A percentile compares a stretch with the other conserved stretches of the same genome.
These are phyloP conservation scores for Gyromitra esculenta DNA, from an alignment of 2,329 filamentous ascomycete species.

Conservation along the genomic window DNA sequence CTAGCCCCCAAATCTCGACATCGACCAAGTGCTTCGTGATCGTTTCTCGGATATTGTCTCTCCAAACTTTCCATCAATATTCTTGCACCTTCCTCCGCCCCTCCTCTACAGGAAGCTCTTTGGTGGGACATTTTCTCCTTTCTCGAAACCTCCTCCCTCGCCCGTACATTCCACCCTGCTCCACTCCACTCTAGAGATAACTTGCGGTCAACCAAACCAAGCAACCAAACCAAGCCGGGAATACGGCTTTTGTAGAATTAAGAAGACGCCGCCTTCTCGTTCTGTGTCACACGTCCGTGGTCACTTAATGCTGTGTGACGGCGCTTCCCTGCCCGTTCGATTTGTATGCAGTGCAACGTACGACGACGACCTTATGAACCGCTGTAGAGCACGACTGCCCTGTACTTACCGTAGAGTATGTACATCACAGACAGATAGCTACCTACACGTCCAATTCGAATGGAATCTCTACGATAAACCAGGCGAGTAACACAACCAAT, in stretches of 20 bases:
- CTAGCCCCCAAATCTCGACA: slow-evolving; percentile 23
- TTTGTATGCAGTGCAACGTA: slow-evolving; percentile 40
- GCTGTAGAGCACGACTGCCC: slow-evolving; percentile 1
- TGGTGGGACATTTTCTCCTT: slow-evolving; percentile 18
- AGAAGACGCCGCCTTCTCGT: slow-evolving; percentile 28
- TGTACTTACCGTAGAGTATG: background rate
- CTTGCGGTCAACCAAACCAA: slow-evolving; percentile 7
- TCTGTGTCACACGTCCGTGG: slow-evolving; percentile 51
- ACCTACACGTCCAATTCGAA: background rate
- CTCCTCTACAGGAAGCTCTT: slow-evolving; percentile 8
- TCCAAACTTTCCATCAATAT: slow-evolving; percentile 15
- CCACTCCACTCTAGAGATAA: slow-evolving; percentile 11
- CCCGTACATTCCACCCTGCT: background rate
- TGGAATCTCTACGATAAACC: slow-evolving; percentile 11
- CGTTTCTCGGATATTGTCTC: slow-evolving; percentile 15
- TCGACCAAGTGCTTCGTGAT: slow-evolving; percentile 29
- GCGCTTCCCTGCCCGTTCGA: slow-evolving; percentile 20
- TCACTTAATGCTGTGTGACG: slow-evolving; percentile 37
- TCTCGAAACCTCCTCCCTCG: slow-evolving; percentile 6
- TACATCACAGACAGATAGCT: background rate
- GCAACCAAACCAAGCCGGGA: slow-evolving; percentile 13
- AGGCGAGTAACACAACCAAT: slow-evolving; percentile 20
- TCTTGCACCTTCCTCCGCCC: slow-evolving; percentile 2
- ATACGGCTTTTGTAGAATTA: slow-evolving; percentile 38
- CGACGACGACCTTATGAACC: slow-evolving; percentile 25